These are phyloP conservation scores for Oehlia diaphana DNA, from an alignment of 192 early-diverging fungal species.

Conservation along the genomic window DNA sequence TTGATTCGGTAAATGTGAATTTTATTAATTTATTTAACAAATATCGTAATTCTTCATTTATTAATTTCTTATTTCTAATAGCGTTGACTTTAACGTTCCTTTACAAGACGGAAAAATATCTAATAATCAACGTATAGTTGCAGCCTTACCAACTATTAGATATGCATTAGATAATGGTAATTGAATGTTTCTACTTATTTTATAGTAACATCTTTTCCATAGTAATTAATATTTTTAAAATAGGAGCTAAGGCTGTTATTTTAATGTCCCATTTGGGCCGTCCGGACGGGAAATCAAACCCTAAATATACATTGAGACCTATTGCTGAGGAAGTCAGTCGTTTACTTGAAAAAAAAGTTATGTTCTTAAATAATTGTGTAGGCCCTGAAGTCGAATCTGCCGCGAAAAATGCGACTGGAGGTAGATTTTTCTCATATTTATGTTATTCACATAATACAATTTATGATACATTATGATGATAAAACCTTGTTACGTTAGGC, in stretches of 20 bases:
- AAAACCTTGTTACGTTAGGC: background rate
- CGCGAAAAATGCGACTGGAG: conserved; percentile 66
- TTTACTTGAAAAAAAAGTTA: conserved; percentile 79
- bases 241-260: conserved; percentile 84
- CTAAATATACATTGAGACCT: conserved; percentile 92
- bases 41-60: background rate
- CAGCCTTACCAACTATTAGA: conserved; percentile 93
- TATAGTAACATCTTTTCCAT: background rate
- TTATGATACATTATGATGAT: background rate
- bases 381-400: conserved; percentile 81
- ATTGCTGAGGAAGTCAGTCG: conserved; percentile 80
- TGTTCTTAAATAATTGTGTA: conserved; percentile 94
- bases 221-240: background rate
- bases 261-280: conserved; percentile 98
- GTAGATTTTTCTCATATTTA: conserved; percentile 27
- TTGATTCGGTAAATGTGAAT: conserved; percentile 73
- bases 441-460: background rate
- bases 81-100: conserved; percentile 99
- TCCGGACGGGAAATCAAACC: conserved; percentile 85
- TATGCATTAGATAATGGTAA: conserved; percentile 83
- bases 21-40: conserved; percentile 13
- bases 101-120: conserved; percentile 89
- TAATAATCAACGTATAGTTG: conserved; percentile 95
- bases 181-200: background rate
- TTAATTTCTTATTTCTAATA: conserved; percentile 34